These are phyloP conservation scores for Purshia tridentata DNA, from an alignment of 306 rosid genomes.

Conservation along the genomic window DNA sequence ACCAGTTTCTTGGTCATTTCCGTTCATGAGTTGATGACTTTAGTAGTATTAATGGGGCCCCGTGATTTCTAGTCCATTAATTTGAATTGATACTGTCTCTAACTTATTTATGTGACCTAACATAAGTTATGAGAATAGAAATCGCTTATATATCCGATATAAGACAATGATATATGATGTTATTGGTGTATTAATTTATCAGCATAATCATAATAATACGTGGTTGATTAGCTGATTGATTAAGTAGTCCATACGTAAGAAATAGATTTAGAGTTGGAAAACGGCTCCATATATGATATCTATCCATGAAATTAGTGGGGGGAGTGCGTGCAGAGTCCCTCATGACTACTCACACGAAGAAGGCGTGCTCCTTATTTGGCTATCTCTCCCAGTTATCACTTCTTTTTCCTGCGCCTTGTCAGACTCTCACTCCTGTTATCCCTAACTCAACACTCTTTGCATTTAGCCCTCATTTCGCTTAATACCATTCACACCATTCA, in stretches of 20 bases:
- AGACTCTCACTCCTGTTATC: conserved; percentile 43
- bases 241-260: not conserved
- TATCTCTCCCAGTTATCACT: conserved; percentile 9
- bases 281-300: not conserved
- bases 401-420: conserved; percentile 55
- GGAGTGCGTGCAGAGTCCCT: not conserved
- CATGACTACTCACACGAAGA: conserved; percentile 11
- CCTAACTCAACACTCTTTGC: conserved; percentile 15
- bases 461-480: not conserved
- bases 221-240: too few relatives aligned
- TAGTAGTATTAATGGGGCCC: too few relatives aligned
- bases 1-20: too few relatives aligned
- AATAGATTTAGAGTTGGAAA: not conserved
- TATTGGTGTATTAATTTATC: too few relatives aligned
- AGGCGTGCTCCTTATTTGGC: conserved; percentile 13
- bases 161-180: too few relatives aligned
- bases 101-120: too few relatives aligned
- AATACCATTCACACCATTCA: not conserved
- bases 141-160: too few relatives aligned
- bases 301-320: not conserved
- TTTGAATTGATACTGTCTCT: too few relatives aligned
- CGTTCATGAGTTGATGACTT: too few relatives aligned
- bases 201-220: too few relatives aligned
- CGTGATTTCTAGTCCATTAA: too few relatives aligned
- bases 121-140: too few relatives aligned